Evolutionary conservation across 1,284 basidiomycete species (phyloP).

Genomic region (Trichosporon asahii): DNA sequence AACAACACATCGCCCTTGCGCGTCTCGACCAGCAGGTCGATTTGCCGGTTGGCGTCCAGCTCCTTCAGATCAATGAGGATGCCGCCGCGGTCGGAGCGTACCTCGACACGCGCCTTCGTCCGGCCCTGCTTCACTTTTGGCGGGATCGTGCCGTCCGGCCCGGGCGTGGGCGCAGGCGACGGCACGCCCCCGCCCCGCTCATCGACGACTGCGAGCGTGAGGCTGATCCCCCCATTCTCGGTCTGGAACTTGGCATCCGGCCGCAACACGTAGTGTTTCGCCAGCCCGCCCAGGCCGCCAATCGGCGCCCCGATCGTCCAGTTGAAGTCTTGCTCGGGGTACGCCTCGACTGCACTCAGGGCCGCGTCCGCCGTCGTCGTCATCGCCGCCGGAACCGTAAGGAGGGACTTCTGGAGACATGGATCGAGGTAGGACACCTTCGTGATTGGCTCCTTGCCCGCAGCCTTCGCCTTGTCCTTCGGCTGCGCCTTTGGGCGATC

Average conservation of each 20-base stretch:
- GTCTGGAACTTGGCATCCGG: constrained; percentile 39
- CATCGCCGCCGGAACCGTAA: constrained; percentile 33
- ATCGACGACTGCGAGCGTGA: constrained; percentile 39
- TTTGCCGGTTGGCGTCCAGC: constrained; percentile 27
- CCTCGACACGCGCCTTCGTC: constrained; percentile 40
- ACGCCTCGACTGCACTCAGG: constrained; percentile 25
- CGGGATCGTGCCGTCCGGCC: not conserved
- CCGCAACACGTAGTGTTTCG: constrained; percentile 35
- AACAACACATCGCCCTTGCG: constrained; percentile 42
- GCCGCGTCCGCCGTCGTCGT: constrained; percentile 36
- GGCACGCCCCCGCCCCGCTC: constrained; percentile 15
- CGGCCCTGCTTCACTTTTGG: constrained; percentile 34
- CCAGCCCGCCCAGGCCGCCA: constrained; percentile 39
- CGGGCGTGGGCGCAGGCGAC: not conserved
- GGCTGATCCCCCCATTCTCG: constrained; percentile 38
- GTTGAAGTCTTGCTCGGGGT: constrained; percentile 25
- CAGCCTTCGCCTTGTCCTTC: constrained; percentile 4
- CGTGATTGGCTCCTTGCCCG: constrained; percentile 35
- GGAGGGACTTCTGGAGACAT: constrained; percentile 23
- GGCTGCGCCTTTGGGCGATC: not conserved
- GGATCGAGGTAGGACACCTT: constrained; percentile 45
- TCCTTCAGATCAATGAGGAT: constrained; percentile 43
- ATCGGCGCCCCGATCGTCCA: constrained; percentile 41
- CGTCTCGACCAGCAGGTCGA: constrained; percentile 32
- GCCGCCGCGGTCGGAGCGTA: constrained; percentile 34